Base-by-base conservation (phyloP, 306 rosid species). In the Cicer chorassanicum region DNA sequence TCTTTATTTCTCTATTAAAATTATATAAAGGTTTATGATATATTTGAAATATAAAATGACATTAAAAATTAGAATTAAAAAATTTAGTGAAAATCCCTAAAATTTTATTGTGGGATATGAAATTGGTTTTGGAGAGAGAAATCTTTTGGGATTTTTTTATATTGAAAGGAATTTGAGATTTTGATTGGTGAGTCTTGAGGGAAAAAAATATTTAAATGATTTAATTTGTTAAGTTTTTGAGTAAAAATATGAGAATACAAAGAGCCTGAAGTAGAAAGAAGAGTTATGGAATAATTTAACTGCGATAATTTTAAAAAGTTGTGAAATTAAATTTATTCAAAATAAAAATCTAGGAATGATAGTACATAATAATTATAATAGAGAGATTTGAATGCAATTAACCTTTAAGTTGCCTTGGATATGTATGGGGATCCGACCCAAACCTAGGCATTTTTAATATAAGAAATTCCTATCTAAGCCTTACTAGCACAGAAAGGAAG, bases 391-490 rank as follows among this genome's bases (percentile, higher is more conserved):
- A 29, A 29, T 29, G 34, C 34, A 29, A 29, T 29, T 29, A 29
- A 29, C 4, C 34, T 29, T 29, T 29, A 29, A 29, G 34, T 29
- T 29, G 34, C 34, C 4, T 29, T 0, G 34, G 34, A 29, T 29
- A 29, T 29, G 34, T 29, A 29, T 3, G 34, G 34, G 34, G 34
- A 29, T 4, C 34, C 4, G 34, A 29, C 34, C 34, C 36, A 70
- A 60, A 51, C 49, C 10, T 18, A 8, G 74, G 57, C 14, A 55
- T 65, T 76, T 66, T 39, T 46, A 45, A 45, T 66, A 41, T 54
- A 54, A 64, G n/a, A 49, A 39, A 9, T 39, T 75, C 39, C 50
- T 34, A 15, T 59, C 15, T 59, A 11, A 59, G 42, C 65, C 34
- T 29, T 29, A 29, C 34, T 3, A 29, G 34, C 4, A 29, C 34